These are phyloP conservation scores for Phytophthora foliorum DNA, from an alignment of 352 stramenopile species.

Conservation along the genomic window DNA sequence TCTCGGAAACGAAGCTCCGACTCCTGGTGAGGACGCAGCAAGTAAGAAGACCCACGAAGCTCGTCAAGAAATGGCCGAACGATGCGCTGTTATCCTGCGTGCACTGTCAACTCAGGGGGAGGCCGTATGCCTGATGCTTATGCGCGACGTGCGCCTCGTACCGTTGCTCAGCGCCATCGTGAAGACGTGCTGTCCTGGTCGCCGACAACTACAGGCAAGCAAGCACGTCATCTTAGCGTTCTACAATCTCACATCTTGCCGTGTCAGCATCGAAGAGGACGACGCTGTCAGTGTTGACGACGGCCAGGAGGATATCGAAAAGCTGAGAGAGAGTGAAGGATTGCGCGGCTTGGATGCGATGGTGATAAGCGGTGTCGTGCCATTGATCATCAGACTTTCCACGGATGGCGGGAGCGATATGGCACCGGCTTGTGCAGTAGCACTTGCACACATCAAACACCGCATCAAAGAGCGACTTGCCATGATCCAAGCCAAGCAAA, in stretches of 20 bases:
- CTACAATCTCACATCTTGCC: constrained; percentile 78
- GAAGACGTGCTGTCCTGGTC: constrained; percentile 30
- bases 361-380: constrained; percentile 61
- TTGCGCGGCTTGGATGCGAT: constrained; percentile 55
- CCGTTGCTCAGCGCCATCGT: constrained; percentile 59
- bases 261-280: constrained; percentile 31
- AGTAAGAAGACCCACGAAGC: constrained; percentile 39
- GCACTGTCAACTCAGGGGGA: constrained; percentile 68
- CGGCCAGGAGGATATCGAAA: not conserved
- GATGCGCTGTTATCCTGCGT: constrained; percentile 76
- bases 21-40: constrained; percentile 9
- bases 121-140: constrained; percentile 52
- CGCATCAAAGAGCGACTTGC: constrained; percentile 60
- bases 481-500: constrained; percentile 31
- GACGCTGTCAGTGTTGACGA: not conserved
- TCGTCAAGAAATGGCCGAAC: constrained; percentile 57
- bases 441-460: constrained; percentile 84
- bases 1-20: constrained; percentile 11
- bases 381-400: constrained; percentile 73
- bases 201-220: constrained; percentile 49
- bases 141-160: constrained; percentile 65
- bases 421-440: constrained; percentile 71
- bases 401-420: constrained; percentile 60
- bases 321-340: constrained; percentile 25
- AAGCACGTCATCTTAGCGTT: constrained; percentile 75